A percentile compares a stretch with the other conserved stretches of the same genome.
These are phyloP conservation scores for Lepiota venenata DNA, from an alignment of 768 basidiomycete genomes.

Conservation along the genomic window DNA sequence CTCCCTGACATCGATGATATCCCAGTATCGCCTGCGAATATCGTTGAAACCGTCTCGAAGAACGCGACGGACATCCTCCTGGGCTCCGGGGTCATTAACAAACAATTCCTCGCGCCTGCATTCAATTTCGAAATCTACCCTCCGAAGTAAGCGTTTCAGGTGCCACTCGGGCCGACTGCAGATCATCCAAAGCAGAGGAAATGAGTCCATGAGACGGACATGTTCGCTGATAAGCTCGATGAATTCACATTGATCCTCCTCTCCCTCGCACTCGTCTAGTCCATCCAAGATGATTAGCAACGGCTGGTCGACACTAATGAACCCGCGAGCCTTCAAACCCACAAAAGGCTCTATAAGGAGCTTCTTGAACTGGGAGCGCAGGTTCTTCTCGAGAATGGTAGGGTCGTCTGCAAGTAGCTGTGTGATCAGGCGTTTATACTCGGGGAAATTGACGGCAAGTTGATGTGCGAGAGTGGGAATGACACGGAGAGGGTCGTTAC, in stretches of 20 bases:
- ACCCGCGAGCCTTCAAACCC: no score
- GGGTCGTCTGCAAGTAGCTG: no score
- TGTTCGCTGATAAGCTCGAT: background rate
- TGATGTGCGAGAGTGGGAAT: conserved; percentile 3
- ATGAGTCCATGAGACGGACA: no score
- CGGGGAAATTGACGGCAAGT: background rate
- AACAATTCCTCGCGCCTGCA: background rate
- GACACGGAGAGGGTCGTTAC: background rate
- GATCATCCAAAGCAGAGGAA: background rate
- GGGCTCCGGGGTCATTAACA: background rate
- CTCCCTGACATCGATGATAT: background rate
- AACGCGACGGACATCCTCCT: background rate
- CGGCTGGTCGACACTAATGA: background rate
- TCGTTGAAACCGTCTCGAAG: background rate
- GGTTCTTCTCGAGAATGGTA: no score
- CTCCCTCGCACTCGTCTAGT: background rate
- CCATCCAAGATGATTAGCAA: background rate
- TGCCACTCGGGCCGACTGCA: conserved; percentile 2
- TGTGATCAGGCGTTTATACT: no score
- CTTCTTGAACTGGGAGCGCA: no score
- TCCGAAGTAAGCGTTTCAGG: background rate
- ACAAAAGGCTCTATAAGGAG: no score
- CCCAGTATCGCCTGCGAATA: background rate
- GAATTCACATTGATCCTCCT: background rate
- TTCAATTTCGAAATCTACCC: background rate